These are phyloP conservation scores for Triangularia verruculosa DNA, from an alignment of 2,329 filamentous ascomycete genomes.

Conservation along the genomic window DNA sequence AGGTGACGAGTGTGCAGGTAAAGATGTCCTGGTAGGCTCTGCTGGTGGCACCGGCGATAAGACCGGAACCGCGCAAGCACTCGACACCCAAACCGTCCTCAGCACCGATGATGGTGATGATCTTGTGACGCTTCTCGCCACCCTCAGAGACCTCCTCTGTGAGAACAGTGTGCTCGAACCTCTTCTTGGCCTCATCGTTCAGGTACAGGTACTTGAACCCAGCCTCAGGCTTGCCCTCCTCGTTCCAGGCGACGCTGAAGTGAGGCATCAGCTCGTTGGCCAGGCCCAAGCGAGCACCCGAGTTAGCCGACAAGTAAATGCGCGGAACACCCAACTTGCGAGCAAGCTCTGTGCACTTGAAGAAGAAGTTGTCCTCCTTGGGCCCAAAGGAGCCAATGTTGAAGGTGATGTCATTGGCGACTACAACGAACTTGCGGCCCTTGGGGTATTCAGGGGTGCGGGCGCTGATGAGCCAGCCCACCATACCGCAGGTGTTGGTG, in stretches of 20 bases:
- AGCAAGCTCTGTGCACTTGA: conserved; percentile 97
- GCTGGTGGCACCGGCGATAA: conserved; percentile 96
- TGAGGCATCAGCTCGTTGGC: conserved; percentile 95
- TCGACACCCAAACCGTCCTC: conserved; percentile 98
- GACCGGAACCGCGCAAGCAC: conserved; percentile 92
- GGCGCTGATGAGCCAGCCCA: conserved; percentile 94
- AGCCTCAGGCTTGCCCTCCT: conserved; percentile 71
- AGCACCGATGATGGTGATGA: conserved; percentile 86
- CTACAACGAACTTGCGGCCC: conserved; percentile 88
- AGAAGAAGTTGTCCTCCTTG: conserved; percentile 95
- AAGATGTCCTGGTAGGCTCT: conserved; percentile 98
- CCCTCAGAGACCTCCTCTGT: conserved; percentile 84
- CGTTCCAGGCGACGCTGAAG: conserved; percentile 97
- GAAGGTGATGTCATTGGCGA: conserved; percentile 99
- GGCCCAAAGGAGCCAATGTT: conserved; percentile 98
- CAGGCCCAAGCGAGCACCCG: conserved; percentile 93
- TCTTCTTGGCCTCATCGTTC: conserved; percentile 78
- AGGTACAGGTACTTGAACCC: conserved; percentile 98
- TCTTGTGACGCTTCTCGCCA: conserved; percentile 89
- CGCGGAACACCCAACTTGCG: conserved; percentile 92
- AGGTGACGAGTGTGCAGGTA: conserved; percentile 95
- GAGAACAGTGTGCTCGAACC: conserved; percentile 82
- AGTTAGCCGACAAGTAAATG: conserved; percentile 98
- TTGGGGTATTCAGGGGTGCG: conserved; percentile 93
- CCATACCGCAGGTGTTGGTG: conserved; percentile 96